Evolutionary conservation across 768 basidiomycete species (phyloP), one percentile per base, ranked within the genome.

Genomic region (Mycena sanguinolenta): DNA sequence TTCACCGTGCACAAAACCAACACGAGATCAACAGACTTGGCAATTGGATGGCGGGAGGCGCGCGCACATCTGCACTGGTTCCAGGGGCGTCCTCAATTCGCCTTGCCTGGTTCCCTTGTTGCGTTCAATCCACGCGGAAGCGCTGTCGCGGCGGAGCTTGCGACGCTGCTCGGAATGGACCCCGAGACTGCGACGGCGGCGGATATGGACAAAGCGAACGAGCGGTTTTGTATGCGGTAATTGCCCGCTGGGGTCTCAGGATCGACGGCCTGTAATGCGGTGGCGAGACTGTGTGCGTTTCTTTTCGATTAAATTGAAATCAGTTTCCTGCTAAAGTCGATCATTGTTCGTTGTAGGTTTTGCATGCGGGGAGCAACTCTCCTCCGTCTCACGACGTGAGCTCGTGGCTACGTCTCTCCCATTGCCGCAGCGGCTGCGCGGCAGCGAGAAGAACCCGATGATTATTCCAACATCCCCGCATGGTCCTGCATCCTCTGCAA

Each of bases 231-330:
- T 59, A n/a, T 66, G 65, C 38, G 57, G 16, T 17, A 50, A 25
- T 23, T 66, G 65, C 58, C 65, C 57, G 23, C 34, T 36, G 49
- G 54, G 7, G 46, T 21, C 38, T 7, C 44, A 25, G 13, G 42
- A 46, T 8, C 17, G 32, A 8, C 65, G 57, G 28, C 34, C 4
- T 21, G 57, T 44, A 21, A 21, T 58, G 3, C 8, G 21, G 7
- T 66, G 65, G 65, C 65, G 65, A 10, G 55, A 66, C 14, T 66
- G 65, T 52, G 65, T 66, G 59, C 39, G 39, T n/a, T n/a, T n/a
- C n/a, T n/a, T n/a, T n/a, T n/a, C n/a, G n/a, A n/a, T n/a, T n/a
- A n/a, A n/a, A n/a, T n/a, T n/a, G n/a, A n/a, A n/a, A n/a, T n/a
- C n/a, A n/a, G n/a, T n/a, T n/a, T n/a, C n/a, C n/a, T n/a, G n/a